Evolutionary conservation across 2,329 filamentous ascomycete species (phyloP), one percentile per base, ranked within the genome.

Genomic region (Exophiala bonariae): DNA sequence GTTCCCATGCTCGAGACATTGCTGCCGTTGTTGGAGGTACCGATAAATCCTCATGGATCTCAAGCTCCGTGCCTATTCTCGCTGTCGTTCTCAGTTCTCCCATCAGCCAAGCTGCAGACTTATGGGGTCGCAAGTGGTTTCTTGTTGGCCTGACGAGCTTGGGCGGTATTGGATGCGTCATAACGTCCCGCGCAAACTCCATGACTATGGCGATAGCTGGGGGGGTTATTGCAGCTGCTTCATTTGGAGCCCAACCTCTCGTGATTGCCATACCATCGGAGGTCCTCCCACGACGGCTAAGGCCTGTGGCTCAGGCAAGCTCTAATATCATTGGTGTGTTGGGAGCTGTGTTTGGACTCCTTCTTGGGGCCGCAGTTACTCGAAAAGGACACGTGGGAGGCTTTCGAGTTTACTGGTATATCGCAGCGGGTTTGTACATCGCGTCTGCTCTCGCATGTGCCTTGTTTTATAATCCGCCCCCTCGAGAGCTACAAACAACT

Each of bases 41-140:
- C 10, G 26, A 23, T 16, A 9, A 49, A 19, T 19, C 28, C 10
- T 34, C 42, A 17, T 49, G 46, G 46, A 16, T 49, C n/a, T 35
- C 31, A 20, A 34, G 39, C 28, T 34, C 34, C 13, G 42, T 49
- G 13, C 34, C 42, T 3, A 49, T 49, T 3, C 14, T 33, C 14
- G 42, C 46, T 2, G 34, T 17, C 10, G 9, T 9, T 10, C 34
- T 36, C 16, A 16, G 34, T 10, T 16, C 16, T 8, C 13, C 17
- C 17, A n/a, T 36, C 17, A n/a, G 13, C 30, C 47, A 50, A 36
- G 41, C 42, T 6, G 41, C 47, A 2, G 47, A 50, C n/a, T 46
- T 40, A 18, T 50, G 42, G 47, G 47, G 47, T 22, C 3, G 47
- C 10, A 50, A 50, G 26, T 41, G 26, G 23, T 18, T 46, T 11